phyloP scores from a whole-genome alignment of 1,139 yeast genomes.

The Suhomyces kunorum region DNA sequence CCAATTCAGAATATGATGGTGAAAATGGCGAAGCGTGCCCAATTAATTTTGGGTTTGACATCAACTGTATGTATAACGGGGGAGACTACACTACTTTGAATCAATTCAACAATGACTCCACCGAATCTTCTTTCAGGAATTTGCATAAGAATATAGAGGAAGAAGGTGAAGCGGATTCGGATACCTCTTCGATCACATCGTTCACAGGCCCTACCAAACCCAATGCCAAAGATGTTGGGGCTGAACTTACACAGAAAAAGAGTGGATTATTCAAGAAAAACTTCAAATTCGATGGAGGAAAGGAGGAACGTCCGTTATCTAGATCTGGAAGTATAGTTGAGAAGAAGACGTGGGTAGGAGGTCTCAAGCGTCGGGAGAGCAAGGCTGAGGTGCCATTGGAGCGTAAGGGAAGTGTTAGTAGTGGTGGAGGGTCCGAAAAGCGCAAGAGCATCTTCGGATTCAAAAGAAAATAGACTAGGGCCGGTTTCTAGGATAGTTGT shows the following conservation, averaged over 20 bases:
- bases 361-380: conserved; percentile 39
- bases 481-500: conserved; percentile 16
- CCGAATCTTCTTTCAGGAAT: conserved; percentile 17
- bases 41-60: conserved; percentile 39
- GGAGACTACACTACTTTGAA: conserved; percentile 14
- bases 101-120: conserved; percentile 10
- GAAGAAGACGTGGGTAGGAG: conserved; percentile 48
- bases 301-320: conserved; percentile 14
- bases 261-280: conserved; percentile 33
- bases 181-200: conserved; percentile 12
- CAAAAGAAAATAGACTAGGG: conserved; percentile 22
- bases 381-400: conserved; percentile 17
- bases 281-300: conserved; percentile 28
- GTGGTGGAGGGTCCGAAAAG: conserved; percentile 21
- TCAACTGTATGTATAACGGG: conserved; percentile 37
- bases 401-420: conserved; percentile 8
- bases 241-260: conserved; percentile 11
- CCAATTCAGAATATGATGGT: conserved; percentile 26
- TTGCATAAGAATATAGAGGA: conserved; percentile 15
- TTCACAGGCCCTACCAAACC: conserved; percentile 8
- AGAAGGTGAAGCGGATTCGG: conserved; percentile 14
- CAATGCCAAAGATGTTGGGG: conserved; percentile 4
- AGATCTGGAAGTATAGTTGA: conserved; percentile 23
- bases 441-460: conserved; percentile 43
- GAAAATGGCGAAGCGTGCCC: conserved; percentile 29